Evolutionary conservation across 1,284 basidiomycete species (phyloP).

Genomic region (Cutaneotrichosporon cutaneum): DNA sequence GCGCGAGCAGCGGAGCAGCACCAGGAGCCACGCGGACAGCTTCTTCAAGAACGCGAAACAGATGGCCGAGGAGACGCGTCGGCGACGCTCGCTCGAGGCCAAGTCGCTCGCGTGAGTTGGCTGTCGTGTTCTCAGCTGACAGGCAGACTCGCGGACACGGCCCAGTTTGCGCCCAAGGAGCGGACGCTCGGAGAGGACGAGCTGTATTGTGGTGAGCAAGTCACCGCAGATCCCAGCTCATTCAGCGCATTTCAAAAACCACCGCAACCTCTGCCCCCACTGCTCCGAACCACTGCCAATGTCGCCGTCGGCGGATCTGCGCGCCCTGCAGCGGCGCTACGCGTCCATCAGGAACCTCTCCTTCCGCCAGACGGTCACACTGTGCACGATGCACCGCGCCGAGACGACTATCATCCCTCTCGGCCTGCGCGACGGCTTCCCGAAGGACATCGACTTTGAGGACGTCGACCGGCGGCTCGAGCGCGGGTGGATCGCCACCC

Average conservation of each 20-base stretch:
- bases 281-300: conserved; percentile 32
- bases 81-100: conserved; percentile 5
- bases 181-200: conserved; percentile 5
- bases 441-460: conserved; percentile 36
- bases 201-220: conserved; percentile 11
- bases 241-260: conserved; percentile 10
- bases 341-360: not conserved
- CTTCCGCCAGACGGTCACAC: conserved; percentile 21
- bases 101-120: not conserved
- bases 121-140: not conserved
- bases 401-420: conserved; percentile 41
- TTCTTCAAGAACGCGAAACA: conserved; percentile 3
- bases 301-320: conserved; percentile 22
- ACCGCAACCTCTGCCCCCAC: conserved; percentile 23
- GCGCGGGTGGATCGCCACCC: conserved; percentile 27
- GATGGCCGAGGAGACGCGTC: not conserved
- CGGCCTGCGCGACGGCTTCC: conserved; percentile 41
- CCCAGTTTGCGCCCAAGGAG: not conserved
- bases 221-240: not conserved
- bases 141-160: not conserved
- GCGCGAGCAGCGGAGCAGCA: not conserved
- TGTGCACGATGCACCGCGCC: conserved; percentile 42
- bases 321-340: conserved; percentile 5
- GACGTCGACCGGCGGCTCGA: conserved; percentile 32
- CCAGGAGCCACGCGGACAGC: not conserved